A percentile compares a stretch with the other conserved stretches of the same genome.
Evolutionary conservation across 1,284 basidiomycete genomes (phyloP).

Genomic region (Papiliotrema laurentii): DNA sequence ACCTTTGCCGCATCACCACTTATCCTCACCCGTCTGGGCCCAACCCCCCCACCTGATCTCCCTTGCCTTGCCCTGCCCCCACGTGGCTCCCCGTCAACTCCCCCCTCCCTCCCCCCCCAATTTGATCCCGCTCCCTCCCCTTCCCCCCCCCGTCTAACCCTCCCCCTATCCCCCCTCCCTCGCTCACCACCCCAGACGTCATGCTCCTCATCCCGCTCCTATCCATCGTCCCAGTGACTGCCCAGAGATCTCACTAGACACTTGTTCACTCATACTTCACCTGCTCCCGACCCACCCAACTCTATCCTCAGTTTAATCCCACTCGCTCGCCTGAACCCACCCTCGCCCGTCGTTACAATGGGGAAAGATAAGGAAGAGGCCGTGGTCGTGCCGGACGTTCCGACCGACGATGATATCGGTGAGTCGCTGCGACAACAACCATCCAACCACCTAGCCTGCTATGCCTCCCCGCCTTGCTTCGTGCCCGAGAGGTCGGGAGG

Average conservation of each 20-base stretch:
- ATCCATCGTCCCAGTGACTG: background rate
- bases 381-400: slow-evolving; percentile 12
- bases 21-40: no score
- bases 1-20: no score
- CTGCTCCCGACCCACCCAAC: no score
- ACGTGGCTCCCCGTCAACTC: background rate
- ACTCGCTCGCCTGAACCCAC: background rate
- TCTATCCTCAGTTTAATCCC: no score
- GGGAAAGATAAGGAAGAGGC: slow-evolving; percentile 9
- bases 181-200: background rate
- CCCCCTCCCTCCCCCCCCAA: background rate
- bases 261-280: no score
- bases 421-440: no score
- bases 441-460: no score
- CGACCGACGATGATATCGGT: slow-evolving; percentile 36
- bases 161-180: no score
- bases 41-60: background rate
- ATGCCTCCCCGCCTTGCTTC: no score
- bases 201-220: background rate
- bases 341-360: slow-evolving; percentile 1
- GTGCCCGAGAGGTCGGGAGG: background rate
- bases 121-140: no score
- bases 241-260: no score
- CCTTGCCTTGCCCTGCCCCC: background rate
- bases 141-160: background rate